Percentiles rank a stretch among this genome's conserved stretches.
These are phyloP conservation scores for Fusarium abutilonis DNA, from an alignment of 2,329 filamentous ascomycete genomes.

Conservation along the genomic window DNA sequence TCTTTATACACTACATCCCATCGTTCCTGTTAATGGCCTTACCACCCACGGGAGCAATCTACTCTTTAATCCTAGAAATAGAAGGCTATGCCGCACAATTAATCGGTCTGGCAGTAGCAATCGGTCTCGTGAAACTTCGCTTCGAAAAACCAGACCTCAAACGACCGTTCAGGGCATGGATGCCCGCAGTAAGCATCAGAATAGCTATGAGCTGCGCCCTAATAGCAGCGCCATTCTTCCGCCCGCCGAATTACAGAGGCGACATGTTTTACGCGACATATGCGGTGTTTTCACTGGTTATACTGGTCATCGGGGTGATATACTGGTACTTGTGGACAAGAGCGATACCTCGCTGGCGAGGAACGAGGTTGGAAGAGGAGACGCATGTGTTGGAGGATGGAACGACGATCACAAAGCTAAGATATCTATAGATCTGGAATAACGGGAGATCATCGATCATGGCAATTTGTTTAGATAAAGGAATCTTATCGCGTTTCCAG, in stretches of 20 bases:
- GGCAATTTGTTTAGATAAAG: not conserved
- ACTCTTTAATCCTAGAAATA: slow-evolving; percentile 77
- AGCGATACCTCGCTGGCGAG: slow-evolving; percentile 65
- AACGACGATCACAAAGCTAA: slow-evolving; percentile 70
- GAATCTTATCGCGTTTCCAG: not conserved
- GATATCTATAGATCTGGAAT: slow-evolving; percentile 34
- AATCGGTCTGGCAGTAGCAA: slow-evolving; percentile 64
- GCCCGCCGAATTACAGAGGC: slow-evolving; percentile 59
- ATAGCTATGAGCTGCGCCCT: slow-evolving; percentile 64
- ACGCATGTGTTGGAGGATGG: slow-evolving; percentile 70
- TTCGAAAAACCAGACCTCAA: slow-evolving; percentile 66
- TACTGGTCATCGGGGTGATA: slow-evolving; percentile 62
- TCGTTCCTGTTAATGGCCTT: slow-evolving; percentile 73
- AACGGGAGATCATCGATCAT: slow-evolving; percentile 2
- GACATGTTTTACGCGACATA: slow-evolving; percentile 65
- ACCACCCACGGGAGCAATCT: slow-evolving; percentile 72
- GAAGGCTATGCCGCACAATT: slow-evolving; percentile 74
- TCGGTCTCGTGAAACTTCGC: slow-evolving; percentile 70
- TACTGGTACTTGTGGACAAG: slow-evolving; percentile 78
- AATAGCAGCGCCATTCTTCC: slow-evolving; percentile 70
- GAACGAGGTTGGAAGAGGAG: slow-evolving; percentile 71
- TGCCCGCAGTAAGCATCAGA: slow-evolving; percentile 65
- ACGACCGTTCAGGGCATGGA: slow-evolving; percentile 73
- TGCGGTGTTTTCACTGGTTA: slow-evolving; percentile 61
- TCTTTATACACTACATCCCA: slow-evolving; percentile 75